Base-by-base conservation (phyloP, 2,329 filamentous ascomycete species). In the Xylaria sp. region DNA sequence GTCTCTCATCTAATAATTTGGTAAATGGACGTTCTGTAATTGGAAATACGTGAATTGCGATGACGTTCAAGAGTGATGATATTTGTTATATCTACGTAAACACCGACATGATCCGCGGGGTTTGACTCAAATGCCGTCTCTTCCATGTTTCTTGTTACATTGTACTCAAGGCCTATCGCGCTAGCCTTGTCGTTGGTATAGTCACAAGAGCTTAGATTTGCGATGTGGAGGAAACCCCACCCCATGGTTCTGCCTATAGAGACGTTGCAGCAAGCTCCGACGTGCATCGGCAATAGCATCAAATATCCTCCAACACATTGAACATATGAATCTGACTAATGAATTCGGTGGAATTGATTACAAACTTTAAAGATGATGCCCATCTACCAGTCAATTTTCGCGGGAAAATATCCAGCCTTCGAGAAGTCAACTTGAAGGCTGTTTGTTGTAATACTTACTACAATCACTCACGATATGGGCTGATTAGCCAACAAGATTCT, bases 121-220 rank as follows among this genome's bases (percentile, higher is more conserved):
- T 53, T 53, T 53, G 49, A 53, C 26, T 31, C 49, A 53, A 53
- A 33, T 31, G 15, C 49, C 49, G 26, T 53, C 15, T 33, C 26
- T 26, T 26, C 26, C 28, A 53, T 10, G 9, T n/a, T 17, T 49
- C 17, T 15, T 17, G 4, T 31, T 17, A 6, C 48, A 17, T 51
- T 15, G 13, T 13, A 26, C 4, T 51, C 11, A 2, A 46, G 42
- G 0, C 7, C 33, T 33, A 10, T 33, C 33, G 17, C 6, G 17
- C 36, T 44, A 17, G 42, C 44, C 3, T n/a, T 46, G 44, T n/a
- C 40, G 40, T 6, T 44, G 15, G 40, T 44, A 23, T 46, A 23
- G n/a, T 46, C 44, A 9, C 7, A 46, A 23, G 10, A 9, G 42
- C 17, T 44, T 44, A n/a, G 3, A 4, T 44, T n/a, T 6, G 17